Evolutionary conservation across 2,329 filamentous ascomycete genomes (phyloP), one percentile per base, ranked within the genome.

Genomic region (Aciculosporium take): DNA sequence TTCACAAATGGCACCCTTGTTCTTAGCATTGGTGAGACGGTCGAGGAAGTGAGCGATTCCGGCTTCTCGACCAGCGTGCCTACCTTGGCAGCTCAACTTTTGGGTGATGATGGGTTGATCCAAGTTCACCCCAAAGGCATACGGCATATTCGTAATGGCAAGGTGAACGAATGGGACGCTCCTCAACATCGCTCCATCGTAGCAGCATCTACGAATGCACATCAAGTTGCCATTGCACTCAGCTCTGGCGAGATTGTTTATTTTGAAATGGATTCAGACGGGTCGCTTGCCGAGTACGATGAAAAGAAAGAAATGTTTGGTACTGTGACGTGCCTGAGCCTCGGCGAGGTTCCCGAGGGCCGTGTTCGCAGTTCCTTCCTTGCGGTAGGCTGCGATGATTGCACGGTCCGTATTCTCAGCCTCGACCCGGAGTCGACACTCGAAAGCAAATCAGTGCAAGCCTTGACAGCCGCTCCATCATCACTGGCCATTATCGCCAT

Each of bases 51-150:
- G 3, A 87, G 80, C 7, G 87, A 96, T 56, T 94, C 88, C 8
- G 87, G 89, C 0, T 95, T 99, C 56, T 66, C 96, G 8, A 84
- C 85, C 0, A 82, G 82, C 9, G 87, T 91, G 7, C 81, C 88
- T 2, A 98, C 93, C 0, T 67, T 98, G 13, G 88, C 88, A 6
- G 86, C 94, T 5, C 89, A 95, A 55, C 84, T 95, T 53, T 79
- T 98, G 38, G 93, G 91, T 32, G 87, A 95, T 43, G 85, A 94
- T 56, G 85, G 87, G 21, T 69, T 96, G 31, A 79, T 98, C 15
- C 91, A 98, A 58, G 84, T 98, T 5, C 88, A 98, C 53, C 87
- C 89, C n/a, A 88, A 88, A 55, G 91, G 91, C 42, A 94, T 98
- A 46, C 77, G 88, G 37, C 88, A 95, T 53, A 89, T 98, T 44